Evolutionary conservation across 208 protist genomes (phyloP).

Genomic region (Strigomonas culicis): DNA sequence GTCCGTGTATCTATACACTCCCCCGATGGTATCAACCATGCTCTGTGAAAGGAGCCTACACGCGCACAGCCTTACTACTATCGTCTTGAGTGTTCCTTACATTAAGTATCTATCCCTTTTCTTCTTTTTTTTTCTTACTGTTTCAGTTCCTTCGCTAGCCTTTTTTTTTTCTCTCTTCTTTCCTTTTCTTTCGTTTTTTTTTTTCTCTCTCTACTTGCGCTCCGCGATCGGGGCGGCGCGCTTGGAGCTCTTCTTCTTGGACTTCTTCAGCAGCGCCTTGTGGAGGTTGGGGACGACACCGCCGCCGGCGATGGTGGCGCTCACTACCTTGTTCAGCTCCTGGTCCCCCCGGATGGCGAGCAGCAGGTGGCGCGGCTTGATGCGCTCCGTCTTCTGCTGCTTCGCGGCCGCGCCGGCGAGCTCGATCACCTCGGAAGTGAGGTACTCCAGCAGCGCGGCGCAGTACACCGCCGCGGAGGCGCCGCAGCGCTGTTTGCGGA

Average conservation of each 20-base stretch:
- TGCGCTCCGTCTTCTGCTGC: conserved; percentile 97
- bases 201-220: neutral
- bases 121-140: neutral
- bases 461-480: conserved; percentile 98
- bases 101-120: neutral
- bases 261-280: conserved; percentile 90
- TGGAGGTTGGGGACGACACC: conserved; percentile 89
- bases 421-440: conserved; percentile 98
- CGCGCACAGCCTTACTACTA: too few species aligned
- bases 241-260: conserved; percentile 88
- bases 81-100: too few species aligned
- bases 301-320: conserved; percentile 88
- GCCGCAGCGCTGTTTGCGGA: conserved; percentile 94
- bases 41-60: too few species aligned
- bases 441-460: conserved; percentile 98
- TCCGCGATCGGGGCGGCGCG: conserved; percentile 23
- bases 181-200: conserved; percentile 11
- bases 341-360: conserved; percentile 98
- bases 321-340: conserved; percentile 99
- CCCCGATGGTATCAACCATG: neutral
- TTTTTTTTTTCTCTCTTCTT: conserved; percentile 9
- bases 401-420: conserved; percentile 97
- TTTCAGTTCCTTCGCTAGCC: neutral
- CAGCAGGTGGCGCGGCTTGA: conserved; percentile 98
- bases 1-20: neutral